Evolutionary conservation across 2,329 filamentous ascomycete species (phyloP).

Genomic region (Verticillium alfalfae): DNA sequence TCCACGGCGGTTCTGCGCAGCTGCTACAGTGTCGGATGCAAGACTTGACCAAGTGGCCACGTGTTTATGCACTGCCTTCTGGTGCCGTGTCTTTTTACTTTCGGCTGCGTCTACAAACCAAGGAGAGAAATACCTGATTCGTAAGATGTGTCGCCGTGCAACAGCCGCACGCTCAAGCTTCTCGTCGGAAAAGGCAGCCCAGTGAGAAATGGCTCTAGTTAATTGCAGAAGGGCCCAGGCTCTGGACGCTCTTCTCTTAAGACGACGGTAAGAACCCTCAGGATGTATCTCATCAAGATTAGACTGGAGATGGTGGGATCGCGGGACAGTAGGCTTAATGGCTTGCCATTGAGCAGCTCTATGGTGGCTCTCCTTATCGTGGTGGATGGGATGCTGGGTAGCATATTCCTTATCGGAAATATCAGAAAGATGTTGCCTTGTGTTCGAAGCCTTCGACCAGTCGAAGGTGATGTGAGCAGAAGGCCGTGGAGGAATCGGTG

Average conservation of each 20-base stretch:
- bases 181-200: constrained; percentile 60
- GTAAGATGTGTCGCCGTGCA: constrained; percentile 65
- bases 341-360: too few relatives aligned
- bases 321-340: neutral
- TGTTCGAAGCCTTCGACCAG: too few relatives aligned
- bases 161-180: constrained; percentile 61
- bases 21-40: neutral
- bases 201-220: constrained; percentile 28
- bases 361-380: neutral
- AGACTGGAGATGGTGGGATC: neutral
- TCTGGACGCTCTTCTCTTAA: constrained; percentile 3
- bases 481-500: too few relatives aligned
- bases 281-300: neutral
- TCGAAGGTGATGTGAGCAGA: too few relatives aligned
- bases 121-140: constrained; percentile 32
- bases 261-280: neutral
- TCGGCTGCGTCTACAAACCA: constrained; percentile 14
- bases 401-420: neutral
- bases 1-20: neutral
- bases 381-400: neutral
- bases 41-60: neutral
- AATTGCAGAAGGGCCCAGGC: constrained; percentile 8
- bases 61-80: neutral
- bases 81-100: constrained; percentile 1
- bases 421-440: too few relatives aligned